These are phyloP conservation scores for Lunasporangiospora selenospora DNA, from an alignment of 192 early-diverging fungal species.

Conservation along the genomic window DNA sequence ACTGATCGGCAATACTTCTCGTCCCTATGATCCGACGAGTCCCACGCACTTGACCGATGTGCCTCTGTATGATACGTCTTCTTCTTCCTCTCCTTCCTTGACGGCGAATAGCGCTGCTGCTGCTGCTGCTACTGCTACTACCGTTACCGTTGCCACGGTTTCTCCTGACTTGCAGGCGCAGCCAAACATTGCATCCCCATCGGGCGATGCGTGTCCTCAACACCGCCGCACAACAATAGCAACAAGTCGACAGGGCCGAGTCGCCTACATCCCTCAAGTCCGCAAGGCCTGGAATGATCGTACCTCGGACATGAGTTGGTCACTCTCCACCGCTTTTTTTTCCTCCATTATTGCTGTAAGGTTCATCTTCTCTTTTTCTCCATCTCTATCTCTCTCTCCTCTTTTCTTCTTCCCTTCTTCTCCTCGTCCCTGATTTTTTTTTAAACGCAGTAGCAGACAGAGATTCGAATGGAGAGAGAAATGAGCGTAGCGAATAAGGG, in stretches of 20 bases:
- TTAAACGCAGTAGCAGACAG: no score
- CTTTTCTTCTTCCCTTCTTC: neutral
- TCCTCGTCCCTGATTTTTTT: no score
- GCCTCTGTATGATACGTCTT: no score
- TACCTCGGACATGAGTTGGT: slow-evolving; percentile 25
- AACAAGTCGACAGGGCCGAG: neutral
- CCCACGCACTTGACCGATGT: slow-evolving; percentile 20
- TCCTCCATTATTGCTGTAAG: slow-evolving; percentile 28
- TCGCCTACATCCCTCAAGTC: slow-evolving; percentile 24
- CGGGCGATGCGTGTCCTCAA: no score
- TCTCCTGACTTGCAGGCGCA: no score
- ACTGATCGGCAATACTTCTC: slow-evolving; percentile 23
- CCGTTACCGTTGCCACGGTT: no score
- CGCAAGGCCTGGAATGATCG: slow-evolving; percentile 26
- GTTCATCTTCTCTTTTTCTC: neutral
- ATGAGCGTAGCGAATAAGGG: no score
- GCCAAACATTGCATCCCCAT: no score
- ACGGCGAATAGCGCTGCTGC: no score
- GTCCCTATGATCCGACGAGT: slow-evolving; percentile 26
- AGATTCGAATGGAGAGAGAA: no score
- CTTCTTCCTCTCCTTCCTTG: no score
- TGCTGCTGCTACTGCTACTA: no score
- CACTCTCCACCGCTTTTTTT: slow-evolving; percentile 27
- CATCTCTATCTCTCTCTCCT: neutral
- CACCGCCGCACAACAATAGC: neutral